These are phyloP conservation scores for Musa schizocarpa DNA, from an alignment of 176 grass and related monocot genomes.

Conservation along the genomic window DNA sequence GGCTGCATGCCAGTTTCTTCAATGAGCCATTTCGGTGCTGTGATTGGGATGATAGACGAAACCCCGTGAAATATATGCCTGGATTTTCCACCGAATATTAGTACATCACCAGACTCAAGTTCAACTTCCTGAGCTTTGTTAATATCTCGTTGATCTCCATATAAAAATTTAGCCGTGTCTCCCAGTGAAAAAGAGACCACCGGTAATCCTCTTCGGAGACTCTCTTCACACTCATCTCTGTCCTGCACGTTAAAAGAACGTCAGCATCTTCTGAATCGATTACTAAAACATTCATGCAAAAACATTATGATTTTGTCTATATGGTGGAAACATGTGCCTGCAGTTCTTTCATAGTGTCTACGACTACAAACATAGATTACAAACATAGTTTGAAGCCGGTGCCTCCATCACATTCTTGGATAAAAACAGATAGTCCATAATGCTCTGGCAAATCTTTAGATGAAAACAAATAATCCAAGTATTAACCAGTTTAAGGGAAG, in stretches of 20 bases:
- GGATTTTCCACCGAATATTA: conserved; percentile 15
- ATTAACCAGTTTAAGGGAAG: too few species aligned
- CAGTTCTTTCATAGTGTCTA: too few species aligned
- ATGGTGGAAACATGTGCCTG: too few species aligned
- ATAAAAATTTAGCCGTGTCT: conserved; percentile 12
- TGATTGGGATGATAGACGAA: conserved; percentile 1
- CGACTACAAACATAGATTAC: too few species aligned
- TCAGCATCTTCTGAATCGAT: not conserved
- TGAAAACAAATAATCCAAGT: too few species aligned
- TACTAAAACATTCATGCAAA: not conserved
- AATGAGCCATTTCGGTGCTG: conserved; percentile 1
- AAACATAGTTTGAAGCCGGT: too few species aligned
- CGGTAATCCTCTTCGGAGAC: conserved; percentile 9
- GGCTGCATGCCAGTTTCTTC: not conserved
- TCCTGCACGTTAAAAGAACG: not conserved
- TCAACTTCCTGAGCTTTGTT: conserved; percentile 1
- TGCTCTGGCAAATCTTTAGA: too few species aligned
- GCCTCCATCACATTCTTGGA: too few species aligned
- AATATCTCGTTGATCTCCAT: conserved; percentile 4
- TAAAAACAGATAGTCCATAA: too few species aligned
- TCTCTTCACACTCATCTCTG: conserved; percentile 9
- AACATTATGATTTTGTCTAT: too few species aligned
- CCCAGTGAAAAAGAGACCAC: conserved; percentile 20
- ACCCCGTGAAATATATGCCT: conserved; percentile 20
- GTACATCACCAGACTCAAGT: conserved; percentile 18